Base-by-base conservation (phyloP, 1,139 yeast species). In the Candida tropicalis region DNA sequence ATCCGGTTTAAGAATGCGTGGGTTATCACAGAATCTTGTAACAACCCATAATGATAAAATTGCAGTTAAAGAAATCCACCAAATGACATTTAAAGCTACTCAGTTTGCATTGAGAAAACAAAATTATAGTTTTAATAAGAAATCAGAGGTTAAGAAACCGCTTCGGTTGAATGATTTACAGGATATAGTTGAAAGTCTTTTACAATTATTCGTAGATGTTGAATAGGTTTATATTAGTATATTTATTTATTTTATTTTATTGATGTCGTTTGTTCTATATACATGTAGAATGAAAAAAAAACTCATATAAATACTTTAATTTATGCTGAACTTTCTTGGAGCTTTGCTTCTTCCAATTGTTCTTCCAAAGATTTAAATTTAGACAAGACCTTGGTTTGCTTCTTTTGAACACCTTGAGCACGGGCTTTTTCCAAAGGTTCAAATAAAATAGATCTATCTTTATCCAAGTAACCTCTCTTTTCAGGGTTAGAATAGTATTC, bases 381-480 rank as follows among this genome's bases (percentile, higher is more conserved):
- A 10, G 73, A 61, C 22, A 15, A 41, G 51, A 48, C 65, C 68
- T 45, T 68, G 59, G 37, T 55, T 58, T 68, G 49, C 54, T 56
- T 35, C 56, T 59, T 48, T 68, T 61, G 42, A 60, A 61, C 38
- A 57, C 57, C 51, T 59, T 62, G 29, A 13, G 40, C 41, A 37
- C 45, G 44, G 26, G 56, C 55, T 46, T 59, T 55, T 35, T 62
- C 63, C 51, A 70, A 58, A 46, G 62, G 65, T 47, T 73, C 76
- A 56, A 72, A 66, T 39, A 73, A 65, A 38, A 71, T 51, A 16
- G 69, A 59, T 16, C 62, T 60, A 50, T 72, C 67, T 45, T 72
- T 58, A 54, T 69, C 65, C 55, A 91, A 69, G 60, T 88, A 91
- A 3, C 99, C 98, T 52, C 90, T 78, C 59, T 81, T 82, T 29